Evolutionary conservation across 768 basidiomycete genomes (phyloP).

Genomic region (Leccinellum luteum): DNA sequence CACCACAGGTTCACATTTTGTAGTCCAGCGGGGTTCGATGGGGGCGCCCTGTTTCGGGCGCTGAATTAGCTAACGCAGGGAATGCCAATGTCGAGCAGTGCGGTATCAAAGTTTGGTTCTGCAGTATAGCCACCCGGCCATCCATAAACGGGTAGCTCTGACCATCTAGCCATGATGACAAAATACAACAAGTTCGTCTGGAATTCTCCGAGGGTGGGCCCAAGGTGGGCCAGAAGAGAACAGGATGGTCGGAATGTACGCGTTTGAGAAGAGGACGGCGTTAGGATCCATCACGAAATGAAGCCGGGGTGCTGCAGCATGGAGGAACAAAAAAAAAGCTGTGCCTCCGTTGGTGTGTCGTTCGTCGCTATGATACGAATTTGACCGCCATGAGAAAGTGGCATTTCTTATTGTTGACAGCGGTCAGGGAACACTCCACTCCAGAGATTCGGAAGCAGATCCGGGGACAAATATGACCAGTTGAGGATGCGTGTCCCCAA

Average conservation of each 20-base stretch:
- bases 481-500: slow-evolving; percentile 14
- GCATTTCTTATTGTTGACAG: slow-evolving; percentile 9
- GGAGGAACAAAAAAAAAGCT: neutral
- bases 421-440: slow-evolving; percentile 10
- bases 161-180: slow-evolving; percentile 1
- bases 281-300: slow-evolving; percentile 8
- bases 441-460: slow-evolving; percentile 9
- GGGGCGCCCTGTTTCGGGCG: neutral
- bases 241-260: slow-evolving; percentile 5
- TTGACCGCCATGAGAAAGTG: slow-evolving; percentile 26
- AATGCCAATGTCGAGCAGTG: neutral
- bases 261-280: slow-evolving; percentile 12
- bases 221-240: slow-evolving; percentile 1
- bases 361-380: slow-evolving; percentile 24
- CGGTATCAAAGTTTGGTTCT: slow-evolving; percentile 9
- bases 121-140: neutral
- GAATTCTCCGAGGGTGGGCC: slow-evolving; percentile 1
- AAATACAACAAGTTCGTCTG: slow-evolving; percentile 7
- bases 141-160: slow-evolving; percentile 24
- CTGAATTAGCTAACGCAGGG: neutral
- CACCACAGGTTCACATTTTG: slow-evolving; percentile 23
- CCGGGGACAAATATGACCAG: slow-evolving; percentile 16
- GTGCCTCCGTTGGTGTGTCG: slow-evolving; percentile 1
- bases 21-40: neutral
- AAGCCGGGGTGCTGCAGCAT: slow-evolving; percentile 5